Percentiles rank a stretch among this genome's conserved stretches.
Conservation (phyloP, 2,329 filamentous ascomycete genomes). For the Xylariaceae sp. region DNA sequence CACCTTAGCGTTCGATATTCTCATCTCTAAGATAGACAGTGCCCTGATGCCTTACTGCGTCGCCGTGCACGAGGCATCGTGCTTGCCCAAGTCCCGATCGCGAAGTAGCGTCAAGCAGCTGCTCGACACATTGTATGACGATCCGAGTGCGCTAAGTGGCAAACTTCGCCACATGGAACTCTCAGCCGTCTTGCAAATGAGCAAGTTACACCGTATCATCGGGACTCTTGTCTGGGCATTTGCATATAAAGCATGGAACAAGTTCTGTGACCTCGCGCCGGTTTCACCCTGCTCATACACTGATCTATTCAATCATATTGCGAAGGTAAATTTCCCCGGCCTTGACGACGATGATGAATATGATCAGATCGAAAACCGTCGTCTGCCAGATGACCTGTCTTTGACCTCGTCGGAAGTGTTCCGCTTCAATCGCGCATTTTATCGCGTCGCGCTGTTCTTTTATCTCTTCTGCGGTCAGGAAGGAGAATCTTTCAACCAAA, state of each 20-base stretch:
- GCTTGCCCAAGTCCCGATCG: background rate
- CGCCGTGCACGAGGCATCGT: background rate
- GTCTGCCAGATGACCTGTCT: background rate
- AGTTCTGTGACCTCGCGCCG: background rate
- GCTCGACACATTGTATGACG: background rate
- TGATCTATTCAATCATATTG: background rate
- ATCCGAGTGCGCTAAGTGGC: background rate
- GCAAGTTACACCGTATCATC: background rate
- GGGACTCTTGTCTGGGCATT: background rate
- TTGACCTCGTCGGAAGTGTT: background rate
- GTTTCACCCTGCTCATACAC: background rate
- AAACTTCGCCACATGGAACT: background rate
- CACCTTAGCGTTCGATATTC: background rate
- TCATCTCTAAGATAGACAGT: background rate
- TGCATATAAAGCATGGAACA: background rate
- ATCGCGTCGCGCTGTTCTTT: background rate
- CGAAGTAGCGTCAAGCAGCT: background rate
- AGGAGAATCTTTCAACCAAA: background rate
- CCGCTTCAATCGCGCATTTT: background rate
- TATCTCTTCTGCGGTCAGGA: background rate
- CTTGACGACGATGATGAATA: background rate
- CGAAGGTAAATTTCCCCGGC: background rate
- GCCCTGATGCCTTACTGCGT: background rate
- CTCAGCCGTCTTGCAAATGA: background rate
- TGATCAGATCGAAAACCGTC: background rate